Conservation (phyloP, 2,329 filamentous ascomycete genomes). For the Phialophora chinensis region DNA sequence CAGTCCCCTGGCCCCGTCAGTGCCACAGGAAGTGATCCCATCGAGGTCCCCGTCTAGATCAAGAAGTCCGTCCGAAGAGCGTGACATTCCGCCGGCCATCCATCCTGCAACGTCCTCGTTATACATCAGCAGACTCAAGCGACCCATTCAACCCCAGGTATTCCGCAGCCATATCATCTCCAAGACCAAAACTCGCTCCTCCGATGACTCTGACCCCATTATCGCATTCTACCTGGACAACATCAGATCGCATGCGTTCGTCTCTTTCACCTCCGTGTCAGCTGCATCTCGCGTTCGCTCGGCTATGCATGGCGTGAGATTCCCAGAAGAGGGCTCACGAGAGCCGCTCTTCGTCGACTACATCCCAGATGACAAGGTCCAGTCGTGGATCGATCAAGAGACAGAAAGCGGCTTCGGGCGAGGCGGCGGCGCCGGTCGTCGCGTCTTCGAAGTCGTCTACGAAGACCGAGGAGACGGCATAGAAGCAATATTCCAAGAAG, state of each 20-base stretch:
- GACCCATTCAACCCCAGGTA: slow-evolving; percentile 73
- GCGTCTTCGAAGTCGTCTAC: slow-evolving; percentile 77
- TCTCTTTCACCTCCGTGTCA: slow-evolving; percentile 69
- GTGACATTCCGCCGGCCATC: slow-evolving; percentile 61
- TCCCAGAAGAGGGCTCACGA: slow-evolving; percentile 84
- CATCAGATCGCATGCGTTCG: slow-evolving; percentile 87
- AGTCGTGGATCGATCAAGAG: slow-evolving; percentile 76
- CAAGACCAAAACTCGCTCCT: slow-evolving; percentile 67
- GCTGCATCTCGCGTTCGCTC: slow-evolving; percentile 79
- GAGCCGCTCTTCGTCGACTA: slow-evolving; percentile 90
- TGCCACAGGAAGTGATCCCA: neutral
- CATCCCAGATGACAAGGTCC: slow-evolving; percentile 75
- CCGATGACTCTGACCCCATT: slow-evolving; percentile 62
- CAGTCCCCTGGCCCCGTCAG: neutral
- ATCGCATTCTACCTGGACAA: slow-evolving; percentile 77
- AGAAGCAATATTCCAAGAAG: slow-evolving; percentile 63
- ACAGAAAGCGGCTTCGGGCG: slow-evolving; percentile 51
- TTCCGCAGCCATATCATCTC: slow-evolving; percentile 72
- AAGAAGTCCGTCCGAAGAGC: slow-evolving; percentile 45
- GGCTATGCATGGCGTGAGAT: slow-evolving; percentile 76
- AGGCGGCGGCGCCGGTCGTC: slow-evolving; percentile 44
- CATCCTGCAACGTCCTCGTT: slow-evolving; percentile 77
- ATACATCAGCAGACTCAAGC: slow-evolving; percentile 90
- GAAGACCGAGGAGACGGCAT: slow-evolving; percentile 63
- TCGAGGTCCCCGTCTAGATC: slow-evolving; percentile 29